Evolutionary conservation across 1,284 basidiomycete species (phyloP).

Genomic region (Cryptococcus depauperatus): DNA sequence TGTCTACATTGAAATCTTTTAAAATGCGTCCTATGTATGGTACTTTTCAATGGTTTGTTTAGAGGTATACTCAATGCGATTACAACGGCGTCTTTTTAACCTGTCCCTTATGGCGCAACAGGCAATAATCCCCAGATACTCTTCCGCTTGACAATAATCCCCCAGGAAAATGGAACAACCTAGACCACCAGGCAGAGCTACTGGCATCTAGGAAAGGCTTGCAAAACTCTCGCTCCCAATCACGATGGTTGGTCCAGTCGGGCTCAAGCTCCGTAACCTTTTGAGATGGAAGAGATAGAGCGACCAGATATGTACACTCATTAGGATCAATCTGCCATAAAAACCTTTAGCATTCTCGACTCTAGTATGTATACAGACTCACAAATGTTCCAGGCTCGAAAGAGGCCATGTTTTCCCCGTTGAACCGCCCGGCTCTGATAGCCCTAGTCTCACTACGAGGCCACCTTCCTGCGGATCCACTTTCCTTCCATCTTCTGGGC

Average conservation of each 20-base stretch:
- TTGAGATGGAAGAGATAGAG: constrained; percentile 70
- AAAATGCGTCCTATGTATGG: too few relatives aligned
- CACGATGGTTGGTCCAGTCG: constrained; percentile 52
- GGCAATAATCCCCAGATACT: constrained; percentile 50
- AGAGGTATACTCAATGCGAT: too few relatives aligned
- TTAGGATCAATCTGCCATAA: constrained; percentile 57
- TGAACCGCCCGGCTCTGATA: constrained; percentile 58
- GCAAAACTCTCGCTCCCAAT: constrained; percentile 71
- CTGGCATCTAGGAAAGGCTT: constrained; percentile 69
- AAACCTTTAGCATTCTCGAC: not conserved
- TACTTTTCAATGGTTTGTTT: too few relatives aligned
- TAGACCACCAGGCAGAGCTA: constrained; percentile 61
- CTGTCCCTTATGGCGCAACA: constrained; percentile 41
- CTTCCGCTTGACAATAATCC: constrained; percentile 43
- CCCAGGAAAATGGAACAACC: constrained; percentile 70
- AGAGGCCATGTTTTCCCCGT: constrained; percentile 74
- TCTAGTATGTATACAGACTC: constrained; percentile 38
- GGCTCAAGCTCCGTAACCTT: constrained; percentile 60
- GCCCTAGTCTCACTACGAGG: constrained; percentile 59
- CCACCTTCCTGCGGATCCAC: constrained; percentile 45
- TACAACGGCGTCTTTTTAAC: too few relatives aligned
- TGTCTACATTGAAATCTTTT: too few relatives aligned
- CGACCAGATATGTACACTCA: constrained; percentile 77
- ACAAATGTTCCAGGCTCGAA: constrained; percentile 68
- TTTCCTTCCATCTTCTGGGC: constrained; percentile 52